Evolutionary conservation across 805 yeast species (phyloP).

Genomic region (Kregervanrija delftensis): DNA sequence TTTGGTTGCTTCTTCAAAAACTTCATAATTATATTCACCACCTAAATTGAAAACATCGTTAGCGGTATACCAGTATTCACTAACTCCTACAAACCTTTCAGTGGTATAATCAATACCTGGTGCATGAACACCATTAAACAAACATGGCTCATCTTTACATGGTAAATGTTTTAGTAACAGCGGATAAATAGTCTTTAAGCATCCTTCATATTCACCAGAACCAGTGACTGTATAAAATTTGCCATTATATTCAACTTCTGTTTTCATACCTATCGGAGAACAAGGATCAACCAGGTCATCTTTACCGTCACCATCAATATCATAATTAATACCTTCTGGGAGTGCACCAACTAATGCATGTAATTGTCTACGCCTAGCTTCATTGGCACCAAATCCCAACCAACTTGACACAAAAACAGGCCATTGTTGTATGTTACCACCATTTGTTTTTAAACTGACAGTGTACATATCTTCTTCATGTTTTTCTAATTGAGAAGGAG

Average conservation of each 20-base stretch:
- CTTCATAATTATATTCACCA: constrained; percentile 75
- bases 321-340: constrained; percentile 39
- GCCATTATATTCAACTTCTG: constrained; percentile 41
- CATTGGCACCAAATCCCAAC: constrained; percentile 97
- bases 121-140: constrained; percentile 92
- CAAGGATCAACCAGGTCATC: constrained; percentile 67
- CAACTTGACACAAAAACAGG: constrained; percentile 89
- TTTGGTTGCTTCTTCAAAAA: constrained; percentile 59
- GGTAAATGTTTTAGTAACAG: constrained; percentile 71
- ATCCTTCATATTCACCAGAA: constrained; percentile 69
- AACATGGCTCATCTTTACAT: constrained; percentile 82
- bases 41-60: constrained; percentile 85
- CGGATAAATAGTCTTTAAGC: constrained; percentile 69
- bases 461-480: constrained; percentile 71
- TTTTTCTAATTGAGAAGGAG: constrained; percentile 46
- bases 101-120: constrained; percentile 75
- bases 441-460: constrained; percentile 56
- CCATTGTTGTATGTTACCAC: constrained; percentile 74
- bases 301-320: constrained; percentile 40
- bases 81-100: constrained; percentile 86
- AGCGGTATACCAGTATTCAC: constrained; percentile 97
- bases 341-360: constrained; percentile 42
- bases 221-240: constrained; percentile 54
- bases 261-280: constrained; percentile 55
- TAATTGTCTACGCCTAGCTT: constrained; percentile 74